Percentiles rank a stretch among this genome's conserved stretches.
phyloP scores from a whole-genome alignment of 495 filamentous ascomycete genomes.

The Cudoniella acicularis region DNA sequence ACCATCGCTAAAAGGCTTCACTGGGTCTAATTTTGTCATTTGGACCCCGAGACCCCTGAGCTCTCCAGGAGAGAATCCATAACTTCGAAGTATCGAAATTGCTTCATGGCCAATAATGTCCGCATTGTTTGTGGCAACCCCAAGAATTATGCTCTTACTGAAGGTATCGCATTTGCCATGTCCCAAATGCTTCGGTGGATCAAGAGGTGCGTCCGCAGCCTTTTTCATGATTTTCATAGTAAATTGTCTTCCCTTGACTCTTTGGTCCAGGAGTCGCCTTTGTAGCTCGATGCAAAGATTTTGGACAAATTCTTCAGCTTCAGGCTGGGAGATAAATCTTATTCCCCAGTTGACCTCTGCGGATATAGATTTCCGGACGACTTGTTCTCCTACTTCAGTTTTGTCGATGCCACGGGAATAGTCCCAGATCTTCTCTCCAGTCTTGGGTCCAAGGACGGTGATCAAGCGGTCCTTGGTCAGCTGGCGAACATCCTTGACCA shows the following conservation, averaged over 20 bases:
- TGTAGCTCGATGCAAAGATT: slow-evolving; percentile 81
- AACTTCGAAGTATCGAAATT: slow-evolving; percentile 75
- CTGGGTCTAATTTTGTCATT: slow-evolving; percentile 83
- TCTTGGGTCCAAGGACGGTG: slow-evolving; percentile 79
- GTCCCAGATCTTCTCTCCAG: slow-evolving; percentile 86
- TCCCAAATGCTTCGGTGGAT: slow-evolving; percentile 91
- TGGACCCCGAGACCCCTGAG: slow-evolving; percentile 86
- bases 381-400: slow-evolving; percentile 79
- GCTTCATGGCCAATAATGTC: slow-evolving; percentile 74
- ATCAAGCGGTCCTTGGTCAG: slow-evolving; percentile 69
- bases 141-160: slow-evolving; percentile 80
- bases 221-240: slow-evolving; percentile 92
- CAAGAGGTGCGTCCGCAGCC: slow-evolving; percentile 79
- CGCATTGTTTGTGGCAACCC: slow-evolving; percentile 72
- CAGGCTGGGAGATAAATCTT: slow-evolving; percentile 81
- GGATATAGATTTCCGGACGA: slow-evolving; percentile 80
- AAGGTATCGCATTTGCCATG: slow-evolving; percentile 93
- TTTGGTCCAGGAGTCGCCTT: slow-evolving; percentile 72
- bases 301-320: slow-evolving; percentile 85
- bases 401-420: slow-evolving; percentile 87
- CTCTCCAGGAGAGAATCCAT: slow-evolving; percentile 83
- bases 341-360: slow-evolving; percentile 99
- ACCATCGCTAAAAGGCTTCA: slow-evolving; percentile 43
- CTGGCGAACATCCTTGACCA: slow-evolving; percentile 76
- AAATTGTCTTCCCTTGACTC: slow-evolving; percentile 80